Evolutionary conservation across 192 early-diverging fungal species (phyloP), one percentile per base, ranked within the genome.

Genomic region (Mortierella alpina): DNA sequence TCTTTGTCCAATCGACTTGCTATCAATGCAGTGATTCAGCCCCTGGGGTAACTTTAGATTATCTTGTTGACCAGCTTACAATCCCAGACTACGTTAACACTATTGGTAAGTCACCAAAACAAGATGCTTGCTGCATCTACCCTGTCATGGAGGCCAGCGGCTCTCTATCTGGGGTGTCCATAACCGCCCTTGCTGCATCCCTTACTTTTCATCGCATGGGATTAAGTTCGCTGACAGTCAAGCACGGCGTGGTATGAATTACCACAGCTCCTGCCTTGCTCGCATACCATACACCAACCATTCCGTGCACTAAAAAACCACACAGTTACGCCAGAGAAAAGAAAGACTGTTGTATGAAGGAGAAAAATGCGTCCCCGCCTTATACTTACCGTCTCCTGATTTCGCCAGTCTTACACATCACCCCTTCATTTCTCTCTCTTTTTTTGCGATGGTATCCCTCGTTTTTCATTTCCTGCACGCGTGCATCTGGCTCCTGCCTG

Each of bases 41-140:
- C 13, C 66, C 77, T 68, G 77, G 77, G 53, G 68, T 72, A 40
- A 80, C 70, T 9, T 10, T 80, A 41, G 70, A 80, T 22, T 63
- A 72, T 39, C 60, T 80, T 18, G 77, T 80, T 42, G 59, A 72
- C 53, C 68, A 72, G 20, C 77, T 80, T 15, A 80, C 77, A 6
- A 54, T 72, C 22, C 70, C 77, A 8, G 77, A 80, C 42, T 77
- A 77, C 63, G 60, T 50, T 11, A 67, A 80, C 31, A 22, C 65
- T 15, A 15, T 68, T 47, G 77, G 77, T 80, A 80, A 62, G 75
- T 79, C 17, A 10, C 12, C 31, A 31, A 31, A 20, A 22, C n/a
- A 7, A 18, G 18, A 50, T 31, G 31, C 51, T 31, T 17, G 17
- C 47, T 44, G 18, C 45, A 59, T 15, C 40, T 48, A 12, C 57